Evolutionary conservation across 257 asterid genomes (phyloP), one percentile per base, ranked within the genome.

Genomic region (Primulina tabacum): DNA sequence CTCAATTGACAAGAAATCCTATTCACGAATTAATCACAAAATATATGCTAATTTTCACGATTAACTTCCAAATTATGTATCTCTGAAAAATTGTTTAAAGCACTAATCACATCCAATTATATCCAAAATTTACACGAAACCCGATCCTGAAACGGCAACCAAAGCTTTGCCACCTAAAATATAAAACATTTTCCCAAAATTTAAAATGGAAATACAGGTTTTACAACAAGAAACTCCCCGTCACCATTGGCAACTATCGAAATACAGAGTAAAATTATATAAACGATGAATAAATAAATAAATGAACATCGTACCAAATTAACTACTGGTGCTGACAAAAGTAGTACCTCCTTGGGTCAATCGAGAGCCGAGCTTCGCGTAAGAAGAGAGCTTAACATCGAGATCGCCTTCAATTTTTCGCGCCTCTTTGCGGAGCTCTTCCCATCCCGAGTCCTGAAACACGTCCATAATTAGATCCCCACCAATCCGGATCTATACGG

Each of bases 321-420:
- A 57, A 62, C 17, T 28, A 18, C 14, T 60, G 53, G 30, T 32
- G 69, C 33, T 37, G 73, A 71, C 24, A 59, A 79, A 35, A 43
- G 14, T 1, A 43, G 55, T 73, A 69, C 96, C 92, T 77, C 89
- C 90, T 85, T 89, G 97, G 57, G 89, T 84, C 89, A 93, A 78
- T 63, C 96, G 87, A 69, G 97, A 83, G 57, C 97, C 97, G 73
- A 93, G 95, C 77, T 93, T 93, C 38, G 97, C 97, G 68, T 89
- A 94, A 35, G 99, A 94, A 68, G 97, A 94, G 60, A 94, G 95
- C 84, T 94, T 91, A 21, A 91, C 96, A 78, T 94, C 99, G 80
- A 94, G 92, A 86, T 94, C 99, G 72, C 99, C 90, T 80, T 94
- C 99, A 76, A 94, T 80, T 80, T 94, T 94, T 60, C 96, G 88